Conservation (phyloP, 352 stramenopile species). For the Phytophthora fragariaefolia region DNA sequence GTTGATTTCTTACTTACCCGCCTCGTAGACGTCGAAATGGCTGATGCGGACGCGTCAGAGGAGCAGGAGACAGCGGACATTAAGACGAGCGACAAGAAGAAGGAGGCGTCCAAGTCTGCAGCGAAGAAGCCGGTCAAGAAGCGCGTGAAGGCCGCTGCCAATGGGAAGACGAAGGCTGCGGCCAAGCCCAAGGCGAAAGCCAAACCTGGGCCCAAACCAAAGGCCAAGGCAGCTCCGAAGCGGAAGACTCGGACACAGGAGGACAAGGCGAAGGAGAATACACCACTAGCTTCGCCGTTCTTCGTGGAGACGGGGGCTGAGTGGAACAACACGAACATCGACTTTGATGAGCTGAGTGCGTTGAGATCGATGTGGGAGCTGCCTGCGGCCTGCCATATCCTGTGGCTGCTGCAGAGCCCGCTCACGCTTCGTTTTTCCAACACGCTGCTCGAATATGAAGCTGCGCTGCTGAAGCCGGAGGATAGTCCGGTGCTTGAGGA, state of each 20-base stretch:
- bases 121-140: constrained; percentile 37
- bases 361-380: constrained; percentile 79
- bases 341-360: constrained; percentile 74
- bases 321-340: constrained; percentile 73
- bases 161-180: constrained; percentile 24
- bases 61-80: neutral
- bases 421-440: constrained; percentile 80
- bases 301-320: constrained; percentile 74
- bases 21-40: constrained; percentile 31
- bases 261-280: constrained; percentile 69
- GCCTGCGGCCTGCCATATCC: constrained; percentile 78
- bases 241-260: constrained; percentile 62
- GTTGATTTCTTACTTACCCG: constrained; percentile 29
- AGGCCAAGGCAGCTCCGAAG: constrained; percentile 50
- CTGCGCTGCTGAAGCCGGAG: constrained; percentile 73
- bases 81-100: neutral
- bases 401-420: constrained; percentile 85
- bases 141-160: constrained; percentile 31
- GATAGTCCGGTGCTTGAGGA: constrained; percentile 80
- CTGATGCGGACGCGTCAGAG: constrained; percentile 6
- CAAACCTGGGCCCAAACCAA: constrained; percentile 31
- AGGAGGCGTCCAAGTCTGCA: neutral
- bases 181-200: constrained; percentile 30
- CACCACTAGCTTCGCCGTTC: constrained; percentile 62
- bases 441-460: constrained; percentile 86